Base-by-base conservation (phyloP, 169 alveolate genomes). In the Cryptosporidium canis region DNA sequence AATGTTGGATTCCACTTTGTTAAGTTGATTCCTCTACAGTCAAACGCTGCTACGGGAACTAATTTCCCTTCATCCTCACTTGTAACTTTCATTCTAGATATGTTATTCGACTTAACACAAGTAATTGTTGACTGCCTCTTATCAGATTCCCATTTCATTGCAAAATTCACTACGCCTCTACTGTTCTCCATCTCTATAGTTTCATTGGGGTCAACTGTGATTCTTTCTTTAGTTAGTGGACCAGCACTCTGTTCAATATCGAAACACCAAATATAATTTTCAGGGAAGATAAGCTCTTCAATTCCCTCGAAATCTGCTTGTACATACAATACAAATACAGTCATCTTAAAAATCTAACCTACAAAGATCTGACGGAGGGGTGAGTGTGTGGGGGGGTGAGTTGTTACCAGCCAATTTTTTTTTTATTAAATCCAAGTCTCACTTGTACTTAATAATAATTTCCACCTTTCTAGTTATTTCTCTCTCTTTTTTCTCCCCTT, bases 221-320 rank as follows among this genome's bases (percentile, higher is more conserved):
- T 55, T 27, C 72, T 77, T 35, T 61, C 65, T 44, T 58, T 77
- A 37, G 71, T 77, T 61, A 77, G 43, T 27, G 45, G 12, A 18
- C 87, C 87, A 31, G 87, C 87, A 41, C 87, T 77, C 31, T 77
- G 87, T 37, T 77, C 65, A 21, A 77, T 77, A 41, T 77, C 87
- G 18, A 77, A 39, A 77, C 87, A 77, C 87, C 87, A 77, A 12
- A 64, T 77, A 29, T 77, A 77, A 43, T 55, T 77, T 58, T 58
- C 77, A 5, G 87, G 87, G 41, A 77, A 77, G 9, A 77, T 77
- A n/a, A 77, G 70, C 31, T 77, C 87, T 41, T 77, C 64, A 11
- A 77, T 43, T 35, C 87, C 87, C 43, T 77, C 87, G 39, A 77
- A 58, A 41, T 77, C 87, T 29, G 87, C 87, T 18, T 77, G 51